Evolutionary conservation across 1,284 basidiomycete genomes (phyloP).

Genomic region (Cystobasidium slooffiae): DNA sequence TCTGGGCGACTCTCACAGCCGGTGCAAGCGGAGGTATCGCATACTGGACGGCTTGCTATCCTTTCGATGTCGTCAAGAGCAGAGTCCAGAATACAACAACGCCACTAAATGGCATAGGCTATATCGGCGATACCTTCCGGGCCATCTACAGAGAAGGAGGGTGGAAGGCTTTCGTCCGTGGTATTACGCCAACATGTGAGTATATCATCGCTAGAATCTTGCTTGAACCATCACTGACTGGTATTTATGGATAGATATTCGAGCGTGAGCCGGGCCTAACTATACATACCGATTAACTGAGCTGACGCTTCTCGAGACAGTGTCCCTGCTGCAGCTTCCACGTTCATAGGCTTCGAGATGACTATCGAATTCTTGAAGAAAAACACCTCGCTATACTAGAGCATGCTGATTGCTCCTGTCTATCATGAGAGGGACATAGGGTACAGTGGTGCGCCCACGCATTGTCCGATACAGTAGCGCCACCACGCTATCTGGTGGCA

Average conservation of each 20-base stretch:
- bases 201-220: constrained; percentile 55
- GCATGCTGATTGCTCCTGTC: not conserved
- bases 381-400: constrained; percentile 39
- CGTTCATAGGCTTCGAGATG: constrained; percentile 89
- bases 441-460: not conserved
- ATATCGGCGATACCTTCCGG: constrained; percentile 74
- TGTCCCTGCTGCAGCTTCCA: constrained; percentile 86
- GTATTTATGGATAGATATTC: constrained; percentile 47
- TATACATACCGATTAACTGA: constrained; percentile 1
- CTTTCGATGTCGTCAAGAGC: constrained; percentile 87
- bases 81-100: constrained; percentile 77
- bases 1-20: constrained; percentile 85
- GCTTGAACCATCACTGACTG: constrained; percentile 54
- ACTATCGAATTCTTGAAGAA: constrained; percentile 66
- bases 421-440: not conserved
- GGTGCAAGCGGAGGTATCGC: constrained; percentile 87
- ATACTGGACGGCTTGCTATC: constrained; percentile 94
- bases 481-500: not conserved
- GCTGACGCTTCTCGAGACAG: constrained; percentile 60
- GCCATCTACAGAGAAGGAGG: constrained; percentile 75
- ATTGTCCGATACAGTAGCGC: not conserved
- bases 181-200: constrained; percentile 49
- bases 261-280: constrained; percentile 51
- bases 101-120: constrained; percentile 76
- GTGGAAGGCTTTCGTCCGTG: constrained; percentile 62